Base-by-base conservation (phyloP, 192 early-diverging fungal species). In the Coemansia erecta region DNA sequence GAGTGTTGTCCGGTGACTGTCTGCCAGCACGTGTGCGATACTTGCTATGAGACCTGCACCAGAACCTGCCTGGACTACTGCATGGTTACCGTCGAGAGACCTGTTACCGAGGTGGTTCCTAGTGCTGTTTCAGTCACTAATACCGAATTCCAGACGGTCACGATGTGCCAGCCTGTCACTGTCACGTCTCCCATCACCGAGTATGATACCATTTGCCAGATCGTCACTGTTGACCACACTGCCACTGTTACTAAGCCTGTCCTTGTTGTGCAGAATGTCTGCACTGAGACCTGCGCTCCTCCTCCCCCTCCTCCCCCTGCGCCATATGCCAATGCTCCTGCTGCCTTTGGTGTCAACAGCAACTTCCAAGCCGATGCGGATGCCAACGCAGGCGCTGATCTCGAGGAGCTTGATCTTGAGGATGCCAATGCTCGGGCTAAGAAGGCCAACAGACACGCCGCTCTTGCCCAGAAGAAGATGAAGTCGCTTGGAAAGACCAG, bases 81-180 rank as follows among this genome's bases (percentile, higher is more conserved):
- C 26, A 58, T 60, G 10, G 53, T 71, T 15, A 77, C 74, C 21
- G 61, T 77, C 39, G 74, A 77, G 43, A 60, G 53, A 37, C 60
- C 53, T 0, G 55, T 55, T 48, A 77, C 74, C 8, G 64, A 70
- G 40, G 44, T 60, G 11, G 64, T 77, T 4, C 68, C 68, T 14
- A 63, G 51, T 37, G 47, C 64, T 1, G 64, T 77, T 37, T 58
- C 68, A 0, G 53, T 71, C 14, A 67, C 63, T 5, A 53, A 77
- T 21, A 71, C 68, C 3, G 56, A 52, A n/a, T 41, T 19, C 39
- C 64, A 70, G 53, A 77, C 74, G 0, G 60, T 70, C 35, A 77
- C 74, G 26, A 61, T 77, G 68, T 77, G 74, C 61, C 74, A 71
- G 61, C 68, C 74, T 1, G 60, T 77, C n/a, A 77, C 74, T 11